Evolutionary conservation across 345 rosid species (phyloP).

Genomic region (Melaleuca quinquenervia): DNA sequence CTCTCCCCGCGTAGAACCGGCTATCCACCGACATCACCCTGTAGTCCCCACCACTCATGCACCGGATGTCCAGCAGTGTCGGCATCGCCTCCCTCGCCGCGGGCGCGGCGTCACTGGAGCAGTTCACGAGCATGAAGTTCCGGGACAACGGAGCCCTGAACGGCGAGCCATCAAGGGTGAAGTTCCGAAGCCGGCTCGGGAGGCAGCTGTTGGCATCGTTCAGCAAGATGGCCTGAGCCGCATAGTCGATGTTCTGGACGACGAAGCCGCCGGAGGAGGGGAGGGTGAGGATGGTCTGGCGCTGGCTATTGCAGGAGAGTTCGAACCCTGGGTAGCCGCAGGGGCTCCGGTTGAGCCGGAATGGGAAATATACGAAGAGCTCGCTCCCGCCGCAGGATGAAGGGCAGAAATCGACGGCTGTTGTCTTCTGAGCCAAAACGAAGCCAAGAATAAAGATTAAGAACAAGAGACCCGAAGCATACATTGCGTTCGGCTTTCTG

Average conservation of each 20-base stretch:
- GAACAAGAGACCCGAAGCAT: not conserved
- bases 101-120: not conserved
- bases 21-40: conserved; percentile 6
- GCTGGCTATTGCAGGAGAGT: not conserved
- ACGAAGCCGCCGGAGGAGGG: conserved; percentile 22
- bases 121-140: conserved; percentile 22
- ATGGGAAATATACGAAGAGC: conserved; percentile 27
- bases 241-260: conserved; percentile 29
- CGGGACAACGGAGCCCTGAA: not conserved
- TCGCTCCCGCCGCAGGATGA: not conserved
- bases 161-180: conserved; percentile 16
- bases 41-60: conserved; percentile 8
- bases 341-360: not conserved
- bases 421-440: not conserved
- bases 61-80: not conserved
- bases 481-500: not conserved
- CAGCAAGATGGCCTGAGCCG: conserved; percentile 8
- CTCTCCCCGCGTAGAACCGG: not conserved
- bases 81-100: not conserved
- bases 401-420: conserved; percentile 3
- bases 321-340: conserved; percentile 7
- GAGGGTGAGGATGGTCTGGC: conserved; percentile 5
- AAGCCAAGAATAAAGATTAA: not conserved
- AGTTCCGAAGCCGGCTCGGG: conserved; percentile 13
- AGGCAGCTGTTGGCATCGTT: conserved; percentile 31